Conservation (phyloP, 208 protist species). For the Wallacemonas sp. region DNA sequence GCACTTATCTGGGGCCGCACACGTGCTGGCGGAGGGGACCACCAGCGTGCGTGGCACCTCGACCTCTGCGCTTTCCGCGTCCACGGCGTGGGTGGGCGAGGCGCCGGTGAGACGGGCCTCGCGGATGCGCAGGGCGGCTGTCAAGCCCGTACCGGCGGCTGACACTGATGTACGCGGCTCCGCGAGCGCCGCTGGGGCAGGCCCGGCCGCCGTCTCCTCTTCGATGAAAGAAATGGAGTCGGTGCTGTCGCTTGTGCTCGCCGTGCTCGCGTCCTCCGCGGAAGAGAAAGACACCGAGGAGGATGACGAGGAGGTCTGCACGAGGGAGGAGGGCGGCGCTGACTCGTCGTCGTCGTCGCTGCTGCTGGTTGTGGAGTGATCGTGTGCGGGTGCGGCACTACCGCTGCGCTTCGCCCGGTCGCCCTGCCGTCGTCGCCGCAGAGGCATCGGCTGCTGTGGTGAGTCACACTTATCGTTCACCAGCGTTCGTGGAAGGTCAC, state of each 20-base stretch:
- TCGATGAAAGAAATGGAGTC: background rate
- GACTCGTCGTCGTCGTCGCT: background rate
- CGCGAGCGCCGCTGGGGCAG: background rate
- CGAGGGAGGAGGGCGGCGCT: too few relatives aligned
- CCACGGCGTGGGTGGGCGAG: background rate
- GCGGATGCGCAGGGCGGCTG: background rate
- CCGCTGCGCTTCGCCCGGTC: too few relatives aligned
- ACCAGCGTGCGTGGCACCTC: too few relatives aligned
- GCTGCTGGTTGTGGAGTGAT: too few relatives aligned
- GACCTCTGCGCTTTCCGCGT: too few relatives aligned
- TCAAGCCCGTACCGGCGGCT: too few relatives aligned
- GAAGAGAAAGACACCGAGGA: background rate
- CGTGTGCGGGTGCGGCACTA: too few relatives aligned
- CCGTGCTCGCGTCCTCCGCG: background rate
- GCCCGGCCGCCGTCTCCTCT: background rate
- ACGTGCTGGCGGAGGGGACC: too few relatives aligned
- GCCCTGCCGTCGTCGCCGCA: too few relatives aligned
- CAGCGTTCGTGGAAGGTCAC: slow-evolving; percentile 38
- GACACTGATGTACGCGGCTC: too few relatives aligned
- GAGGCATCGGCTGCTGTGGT: background rate
- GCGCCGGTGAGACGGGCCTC: background rate
- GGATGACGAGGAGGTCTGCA: too few relatives aligned
- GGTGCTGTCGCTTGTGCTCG: background rate
- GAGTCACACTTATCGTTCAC: slow-evolving; percentile 33
- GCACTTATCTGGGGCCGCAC: too few relatives aligned